phyloP scores from a whole-genome alignment of 2,329 filamentous ascomycete species.

The Cladobotryum protrusum region DNA sequence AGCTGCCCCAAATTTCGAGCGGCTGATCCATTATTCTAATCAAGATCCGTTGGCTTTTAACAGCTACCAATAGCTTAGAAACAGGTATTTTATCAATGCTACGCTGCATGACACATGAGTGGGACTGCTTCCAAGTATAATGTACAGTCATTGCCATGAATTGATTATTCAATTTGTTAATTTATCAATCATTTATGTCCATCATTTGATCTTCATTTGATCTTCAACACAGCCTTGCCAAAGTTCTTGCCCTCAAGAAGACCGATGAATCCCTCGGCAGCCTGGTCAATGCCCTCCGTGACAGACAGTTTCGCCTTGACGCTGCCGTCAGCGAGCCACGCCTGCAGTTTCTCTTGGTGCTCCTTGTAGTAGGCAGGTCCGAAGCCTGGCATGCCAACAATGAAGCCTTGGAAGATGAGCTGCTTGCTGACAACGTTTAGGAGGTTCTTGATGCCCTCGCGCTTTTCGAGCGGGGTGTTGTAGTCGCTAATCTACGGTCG shows the following conservation, averaged over 20 bases:
- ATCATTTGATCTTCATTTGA: background rate
- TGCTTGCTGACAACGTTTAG: slow-evolving; percentile 60
- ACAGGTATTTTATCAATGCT: too few relatives aligned
- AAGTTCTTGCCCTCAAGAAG: background rate
- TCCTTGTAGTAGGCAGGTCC: slow-evolving; percentile 60
- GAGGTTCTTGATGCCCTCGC: slow-evolving; percentile 62
- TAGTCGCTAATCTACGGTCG: slow-evolving; percentile 59
- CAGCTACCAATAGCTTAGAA: too few relatives aligned
- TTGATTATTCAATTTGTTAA: too few relatives aligned
- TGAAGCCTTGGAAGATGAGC: slow-evolving; percentile 68
- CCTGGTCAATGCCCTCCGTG: slow-evolving; percentile 70
- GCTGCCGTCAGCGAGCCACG: slow-evolving; percentile 70
- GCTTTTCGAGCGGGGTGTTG: slow-evolving; percentile 50
- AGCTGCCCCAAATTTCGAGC: too few relatives aligned
- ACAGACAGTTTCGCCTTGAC: slow-evolving; percentile 65
- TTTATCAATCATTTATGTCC: too few relatives aligned
- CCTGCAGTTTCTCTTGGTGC: slow-evolving; percentile 67
- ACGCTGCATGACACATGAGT: too few relatives aligned
- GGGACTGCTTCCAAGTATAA: too few relatives aligned
- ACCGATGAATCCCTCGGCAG: slow-evolving; percentile 16
- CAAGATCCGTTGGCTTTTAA: too few relatives aligned
- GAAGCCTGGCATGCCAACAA: slow-evolving; percentile 60
- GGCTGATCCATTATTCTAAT: too few relatives aligned
- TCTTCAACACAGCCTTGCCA: slow-evolving; percentile 2
- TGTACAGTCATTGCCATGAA: too few relatives aligned